A percentile compares a stretch with the other conserved stretches of the same genome.
Conservation (phyloP, 306 rosid species). For the cucumber (Cucumis sativus) region Cucumber_9930_V3 NC_026657.2:29326501-29327000, state of each 20-base stretch:
- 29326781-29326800: slow-evolving; percentile 32
- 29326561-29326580: not conserved
- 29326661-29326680: slow-evolving; percentile 7
- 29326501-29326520: not conserved
- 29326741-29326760: slow-evolving; percentile 11
- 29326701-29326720: slow-evolving; percentile 28
- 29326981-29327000: slow-evolving; percentile 39
- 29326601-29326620: not conserved
- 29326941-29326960: slow-evolving; percentile 80
- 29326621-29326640: not conserved
- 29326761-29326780: slow-evolving; percentile 39
- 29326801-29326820: slow-evolving; percentile 46
- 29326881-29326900: slow-evolving; percentile 51
- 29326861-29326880: slow-evolving; percentile 40
- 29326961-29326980: slow-evolving; percentile 51
- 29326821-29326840: slow-evolving; percentile 33
- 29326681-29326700: slow-evolving; percentile 19
- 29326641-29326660: slow-evolving; percentile 15
- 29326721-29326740: slow-evolving; percentile 39
- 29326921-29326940: slow-evolving; percentile 65
- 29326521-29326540: slow-evolving; percentile 14
- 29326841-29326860: slow-evolving; percentile 41
- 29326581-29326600: not conserved
- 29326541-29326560: not conserved
- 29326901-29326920: slow-evolving; percentile 54